Evolutionary conservation across 177 flowering plant species (phyloP).

Genomic region (Vitis hybrid): DNA sequence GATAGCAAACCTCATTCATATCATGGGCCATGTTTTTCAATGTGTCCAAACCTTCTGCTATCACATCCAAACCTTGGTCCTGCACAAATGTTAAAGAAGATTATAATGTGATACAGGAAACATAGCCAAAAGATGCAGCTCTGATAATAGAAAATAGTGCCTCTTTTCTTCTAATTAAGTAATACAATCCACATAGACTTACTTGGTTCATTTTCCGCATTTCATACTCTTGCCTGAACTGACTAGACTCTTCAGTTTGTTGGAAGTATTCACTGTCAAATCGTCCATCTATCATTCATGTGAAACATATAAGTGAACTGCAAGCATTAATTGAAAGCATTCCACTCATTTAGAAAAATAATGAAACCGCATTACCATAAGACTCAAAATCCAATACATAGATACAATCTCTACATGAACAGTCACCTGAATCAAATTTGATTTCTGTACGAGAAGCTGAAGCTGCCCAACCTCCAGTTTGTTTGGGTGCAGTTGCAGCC

Average conservation of each 20-base stretch:
- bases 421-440: constrained; percentile 78
- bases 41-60: constrained; percentile 50
- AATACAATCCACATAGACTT: constrained; percentile 8
- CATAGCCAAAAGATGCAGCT: not conserved
- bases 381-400: not conserved
- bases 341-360: not conserved
- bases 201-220: constrained; percentile 53
- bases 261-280: constrained; percentile 47
- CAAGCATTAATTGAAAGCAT: not conserved
- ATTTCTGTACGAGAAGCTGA: constrained; percentile 76
- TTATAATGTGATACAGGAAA: not conserved
- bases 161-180: not conserved
- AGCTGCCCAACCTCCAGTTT: constrained; percentile 66
- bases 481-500: constrained; percentile 56
- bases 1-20: constrained; percentile 46
- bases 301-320: constrained; percentile 3
- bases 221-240: constrained; percentile 49
- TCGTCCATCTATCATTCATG: constrained; percentile 30
- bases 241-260: constrained; percentile 40
- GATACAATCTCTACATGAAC: not conserved
- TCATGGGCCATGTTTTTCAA: constrained; percentile 50
- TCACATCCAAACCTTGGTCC: constrained; percentile 56
- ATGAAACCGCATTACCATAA: not conserved
- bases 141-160: not conserved
- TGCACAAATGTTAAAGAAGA: constrained; percentile 8